A percentile compares a stretch with the other conserved stretches of the same genome.
phyloP scores from a whole-genome alignment of 805 yeast species.

The Metschnikowia vanudenii region DNA sequence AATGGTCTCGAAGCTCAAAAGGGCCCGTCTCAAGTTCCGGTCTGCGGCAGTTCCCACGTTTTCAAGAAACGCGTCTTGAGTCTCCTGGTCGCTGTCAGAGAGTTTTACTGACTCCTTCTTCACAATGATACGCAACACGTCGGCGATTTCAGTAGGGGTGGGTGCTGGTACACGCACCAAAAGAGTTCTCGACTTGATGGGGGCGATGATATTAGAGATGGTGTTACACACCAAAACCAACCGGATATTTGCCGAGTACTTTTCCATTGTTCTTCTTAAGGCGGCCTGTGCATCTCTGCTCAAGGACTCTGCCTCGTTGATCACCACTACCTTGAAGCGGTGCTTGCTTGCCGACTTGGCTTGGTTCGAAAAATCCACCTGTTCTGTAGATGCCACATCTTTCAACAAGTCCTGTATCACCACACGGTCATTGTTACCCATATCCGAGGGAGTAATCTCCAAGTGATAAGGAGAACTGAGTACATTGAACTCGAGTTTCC shows the following conservation, averaged over 20 bases:
- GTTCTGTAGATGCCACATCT: conserved; percentile 93
- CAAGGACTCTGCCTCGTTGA: conserved; percentile 87
- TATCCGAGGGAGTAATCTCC: conserved; percentile 95
- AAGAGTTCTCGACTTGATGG: conserved; percentile 90
- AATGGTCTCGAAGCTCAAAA: conserved; percentile 80
- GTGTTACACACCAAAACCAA: conserved; percentile 83
- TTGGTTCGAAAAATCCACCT: conserved; percentile 71
- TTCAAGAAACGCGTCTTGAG: conserved; percentile 36
- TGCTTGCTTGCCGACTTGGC: conserved; percentile 40
- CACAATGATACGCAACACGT: conserved; percentile 56
- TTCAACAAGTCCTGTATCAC: conserved; percentile 92
- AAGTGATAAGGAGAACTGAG: conserved; percentile 89
- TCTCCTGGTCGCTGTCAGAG: conserved; percentile 38
- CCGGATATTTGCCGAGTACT: conserved; percentile 83
- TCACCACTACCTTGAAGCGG: conserved; percentile 75
- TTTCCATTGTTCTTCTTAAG: conserved; percentile 92
- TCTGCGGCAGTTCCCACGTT: conserved; percentile 55
- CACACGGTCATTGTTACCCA: conserved; percentile 93
- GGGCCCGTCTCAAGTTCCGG: conserved; percentile 74
- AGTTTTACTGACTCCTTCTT: conserved; percentile 51
- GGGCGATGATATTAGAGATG: conserved; percentile 87
- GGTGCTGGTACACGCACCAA: conserved; percentile 90
- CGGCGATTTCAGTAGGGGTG: conserved; percentile 50
- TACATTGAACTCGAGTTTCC: conserved; percentile 87
- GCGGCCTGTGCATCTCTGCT: conserved; percentile 96